A percentile compares a stretch with the other conserved stretches of the same genome.
These are phyloP conservation scores for Taiozyma sp. DNA, from an alignment of 1,139 yeast species.

Conservation along the genomic window DNA sequence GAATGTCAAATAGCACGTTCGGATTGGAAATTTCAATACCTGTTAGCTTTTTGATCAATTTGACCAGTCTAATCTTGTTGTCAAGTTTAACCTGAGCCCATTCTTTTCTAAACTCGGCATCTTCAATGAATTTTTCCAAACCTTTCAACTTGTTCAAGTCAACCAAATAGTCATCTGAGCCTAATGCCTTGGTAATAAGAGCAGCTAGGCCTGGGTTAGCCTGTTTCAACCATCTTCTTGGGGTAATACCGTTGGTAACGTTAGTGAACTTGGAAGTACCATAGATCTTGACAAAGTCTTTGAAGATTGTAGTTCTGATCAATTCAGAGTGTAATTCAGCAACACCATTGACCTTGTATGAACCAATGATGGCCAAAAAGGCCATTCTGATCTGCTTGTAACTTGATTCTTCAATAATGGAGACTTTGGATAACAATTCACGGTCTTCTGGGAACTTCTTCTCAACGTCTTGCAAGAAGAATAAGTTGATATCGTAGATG, in stretches of 20 bases:
- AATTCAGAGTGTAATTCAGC: constrained; percentile 93
- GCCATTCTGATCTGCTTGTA: constrained; percentile 93
- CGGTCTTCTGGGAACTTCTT: constrained; percentile 65
- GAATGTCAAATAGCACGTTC: constrained; percentile 79
- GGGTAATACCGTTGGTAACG: constrained; percentile 94
- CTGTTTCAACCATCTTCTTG: constrained; percentile 94
- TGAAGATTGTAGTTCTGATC: constrained; percentile 83
- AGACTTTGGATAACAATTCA: constrained; percentile 62
- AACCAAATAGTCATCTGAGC: constrained; percentile 66
- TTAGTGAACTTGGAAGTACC: constrained; percentile 84
- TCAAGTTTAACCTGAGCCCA: constrained; percentile 72
- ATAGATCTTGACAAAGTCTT: constrained; percentile 79
- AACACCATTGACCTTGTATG: constrained; percentile 93
- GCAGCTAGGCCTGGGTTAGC: constrained; percentile 80
- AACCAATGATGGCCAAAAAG: constrained; percentile 82
- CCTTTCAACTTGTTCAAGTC: constrained; percentile 65
- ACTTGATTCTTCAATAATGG: constrained; percentile 76
- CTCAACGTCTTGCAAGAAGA: constrained; percentile 74
- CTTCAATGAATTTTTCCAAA: constrained; percentile 64
- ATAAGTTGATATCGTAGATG: constrained; percentile 80
- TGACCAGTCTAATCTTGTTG: constrained; percentile 71
- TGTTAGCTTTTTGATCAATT: constrained; percentile 60
- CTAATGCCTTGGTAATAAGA: constrained; percentile 67
- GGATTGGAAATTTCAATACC: constrained; percentile 67
- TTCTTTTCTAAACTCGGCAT: constrained; percentile 56